Evolutionary conservation across 768 basidiomycete species (phyloP), one percentile per base, ranked within the genome.

Genomic region (Rhizopogon vulgaris): DNA sequence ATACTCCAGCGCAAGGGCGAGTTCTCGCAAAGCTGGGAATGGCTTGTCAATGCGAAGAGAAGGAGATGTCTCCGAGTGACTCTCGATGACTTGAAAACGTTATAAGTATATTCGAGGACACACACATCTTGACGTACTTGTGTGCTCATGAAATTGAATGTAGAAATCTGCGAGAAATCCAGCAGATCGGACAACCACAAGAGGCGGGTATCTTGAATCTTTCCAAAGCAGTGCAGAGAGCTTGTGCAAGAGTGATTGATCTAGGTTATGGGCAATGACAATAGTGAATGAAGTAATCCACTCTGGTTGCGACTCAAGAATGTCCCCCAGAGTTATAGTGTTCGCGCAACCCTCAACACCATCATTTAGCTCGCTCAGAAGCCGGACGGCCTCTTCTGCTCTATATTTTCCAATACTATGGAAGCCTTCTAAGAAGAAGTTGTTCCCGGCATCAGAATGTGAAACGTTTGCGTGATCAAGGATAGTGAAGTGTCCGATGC

Each of bases 401-500:
- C 90, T 82, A 50, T 76, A 76, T 65, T 84, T 86, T 5, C 91
- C 92, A 41, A 98, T 76, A 60, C 85, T 89, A n/a, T 79, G 70
- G 4, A 71, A 68, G 0, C 83, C 87, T 38, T 87, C 80, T 24
- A 99, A 75, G 72, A 98, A 99, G 74, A 99, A 99, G 73, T 98
- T 98, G 75, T 93, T 91, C 0, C 94, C 94, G 0, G 92, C 84
- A 60, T 98, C 94, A 52, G 83, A 79, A 1, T 82, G 75, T 0
- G 83, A 76, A 27, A 85, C 85, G 37, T 66, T 50, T 2, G 69
- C 64, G 22, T 78, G 70, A 62, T 94, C 93, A 53, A 96, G 80
- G 65, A 98, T 81, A 43, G 94, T 95, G 66, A 96, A 98, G 63
- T 89, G 83, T n/a, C 94, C 92, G 57, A 97, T 83, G 7, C 95